Evolutionary conservation across 352 stramenopile genomes (phyloP).

Genomic region (Halophytophthora polymorphica): DNA sequence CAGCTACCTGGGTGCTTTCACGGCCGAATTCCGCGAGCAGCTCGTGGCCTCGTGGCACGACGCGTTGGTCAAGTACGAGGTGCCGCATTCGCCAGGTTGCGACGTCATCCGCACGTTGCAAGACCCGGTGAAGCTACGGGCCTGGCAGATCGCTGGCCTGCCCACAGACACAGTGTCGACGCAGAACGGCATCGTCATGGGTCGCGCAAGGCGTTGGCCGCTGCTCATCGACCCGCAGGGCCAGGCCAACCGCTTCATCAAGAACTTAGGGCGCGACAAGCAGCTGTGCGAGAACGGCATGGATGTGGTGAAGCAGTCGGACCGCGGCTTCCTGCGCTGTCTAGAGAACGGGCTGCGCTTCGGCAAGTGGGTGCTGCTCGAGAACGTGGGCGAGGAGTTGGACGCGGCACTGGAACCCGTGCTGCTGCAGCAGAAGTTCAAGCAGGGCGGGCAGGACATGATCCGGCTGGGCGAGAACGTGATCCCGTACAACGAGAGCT

Average conservation of each 20-base stretch:
- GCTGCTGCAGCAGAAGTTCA: constrained; percentile 90
- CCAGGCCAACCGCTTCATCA: constrained; percentile 91
- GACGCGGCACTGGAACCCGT: constrained; percentile 90
- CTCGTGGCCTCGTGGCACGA: constrained; percentile 66
- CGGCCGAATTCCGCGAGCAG: constrained; percentile 76
- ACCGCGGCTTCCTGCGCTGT: constrained; percentile 82
- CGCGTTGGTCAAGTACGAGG: constrained; percentile 48
- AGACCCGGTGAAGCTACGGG: constrained; percentile 85
- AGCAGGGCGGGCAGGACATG: constrained; percentile 90
- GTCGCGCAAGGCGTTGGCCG: constrained; percentile 75
- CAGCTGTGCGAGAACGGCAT: constrained; percentile 86
- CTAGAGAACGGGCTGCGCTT: constrained; percentile 91
- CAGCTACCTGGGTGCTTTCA: constrained; percentile 87
- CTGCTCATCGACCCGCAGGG: constrained; percentile 91
- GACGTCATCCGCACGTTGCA: constrained; percentile 84
- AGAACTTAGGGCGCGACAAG: constrained; percentile 86
- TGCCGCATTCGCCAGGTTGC: constrained; percentile 81
- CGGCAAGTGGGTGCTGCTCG: constrained; percentile 89
- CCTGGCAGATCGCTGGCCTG: constrained; percentile 87
- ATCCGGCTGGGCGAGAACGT: constrained; percentile 90
- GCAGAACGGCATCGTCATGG: constrained; percentile 94
- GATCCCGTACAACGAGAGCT: constrained; percentile 90
- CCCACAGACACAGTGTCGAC: constrained; percentile 89
- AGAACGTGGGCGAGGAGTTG: constrained; percentile 89
- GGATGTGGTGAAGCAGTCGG: constrained; percentile 89